These are phyloP conservation scores for Eucalyptus grandis DNA, from an alignment of 345 rosid species.

Conservation along the genomic window DNA sequence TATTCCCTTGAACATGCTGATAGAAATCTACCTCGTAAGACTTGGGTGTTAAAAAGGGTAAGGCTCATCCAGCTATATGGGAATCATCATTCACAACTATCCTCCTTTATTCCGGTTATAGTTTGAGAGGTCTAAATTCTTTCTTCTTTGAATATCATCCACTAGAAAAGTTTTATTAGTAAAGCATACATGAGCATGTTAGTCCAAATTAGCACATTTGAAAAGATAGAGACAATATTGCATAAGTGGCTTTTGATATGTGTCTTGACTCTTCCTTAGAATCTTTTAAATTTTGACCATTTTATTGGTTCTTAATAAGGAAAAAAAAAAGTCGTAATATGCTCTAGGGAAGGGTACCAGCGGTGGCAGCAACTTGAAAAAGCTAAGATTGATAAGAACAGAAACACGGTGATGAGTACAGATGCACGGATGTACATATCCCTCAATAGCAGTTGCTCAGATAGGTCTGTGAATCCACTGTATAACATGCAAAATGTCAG, in stretches of 20 bases:
- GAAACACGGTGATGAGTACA: background rate
- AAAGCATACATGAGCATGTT: background rate
- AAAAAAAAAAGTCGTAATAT: background rate
- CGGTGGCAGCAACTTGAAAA: background rate
- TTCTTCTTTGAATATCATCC: background rate
- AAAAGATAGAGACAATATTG: background rate
- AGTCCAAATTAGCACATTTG: background rate
- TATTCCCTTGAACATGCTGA: conserved; percentile 79
- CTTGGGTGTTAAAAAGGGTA: conserved; percentile 24
- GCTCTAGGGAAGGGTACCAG: background rate
- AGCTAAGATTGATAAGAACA: background rate
- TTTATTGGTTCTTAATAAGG: background rate
- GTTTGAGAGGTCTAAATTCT: background rate
- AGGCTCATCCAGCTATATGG: background rate
- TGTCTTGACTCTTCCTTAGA: background rate
- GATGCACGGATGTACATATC: background rate
- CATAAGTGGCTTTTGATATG: background rate
- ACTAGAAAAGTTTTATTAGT: background rate
- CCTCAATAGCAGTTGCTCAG: background rate
- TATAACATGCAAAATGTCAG: background rate
- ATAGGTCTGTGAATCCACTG: background rate
- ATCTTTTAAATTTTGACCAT: background rate
- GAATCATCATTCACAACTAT: background rate
- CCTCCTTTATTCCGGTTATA: background rate
- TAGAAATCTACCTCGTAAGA: conserved; percentile 42